Base-by-base conservation (phyloP, 139 green algal genomes). In the Chlorella sp. region DNA sequence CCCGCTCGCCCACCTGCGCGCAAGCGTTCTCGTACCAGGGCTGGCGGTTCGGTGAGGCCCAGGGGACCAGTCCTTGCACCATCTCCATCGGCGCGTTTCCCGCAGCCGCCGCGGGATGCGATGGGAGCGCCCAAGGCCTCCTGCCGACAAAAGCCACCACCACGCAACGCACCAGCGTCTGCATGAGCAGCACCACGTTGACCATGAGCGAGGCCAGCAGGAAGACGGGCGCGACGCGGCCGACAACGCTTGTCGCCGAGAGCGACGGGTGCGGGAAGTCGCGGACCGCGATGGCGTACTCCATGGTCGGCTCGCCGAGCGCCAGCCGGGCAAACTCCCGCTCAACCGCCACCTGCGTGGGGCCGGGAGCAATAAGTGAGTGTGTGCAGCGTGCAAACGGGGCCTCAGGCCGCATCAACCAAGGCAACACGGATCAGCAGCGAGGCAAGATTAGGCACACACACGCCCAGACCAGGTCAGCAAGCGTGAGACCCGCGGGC, bases 251-350 rank as follows among this genome's bases (percentile, higher is more conserved):
- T 5, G 49, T 6, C 17, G 70, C 35, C 2, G 59, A 42, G 3
- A 83, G 70, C 20, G 73, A 79, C 62, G 79, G 79, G 64, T 81
- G 75, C 27, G 79, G 79, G 63, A 85, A 85, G 75, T 77, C 29
- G 17, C 35, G 17, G 31, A 81, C 42, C 1, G 62, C 55, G 1
- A 86, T 55, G 42, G 10, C 42, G 10, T 17, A 55, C 10, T 17
- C 42, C 10, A 55, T 10, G 42, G 10, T 17, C 10, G 42, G 42
- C 42, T 55, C 42, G 10, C 10, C 42, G 42, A 67, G 31, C 63
- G 31, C 31, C 3, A 69, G 34, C 17, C 49, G 64, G 62, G 36
- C 35, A 6, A 49, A 42, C 42, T 34, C 73, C 17, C 35, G 22
- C 49, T 78, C 73, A 29, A 73, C 31, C 5, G 73, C 66, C 29